Evolutionary conservation across 495 filamentous ascomycete genomes (phyloP).

Genomic region (Penicillium fimorum): DNA sequence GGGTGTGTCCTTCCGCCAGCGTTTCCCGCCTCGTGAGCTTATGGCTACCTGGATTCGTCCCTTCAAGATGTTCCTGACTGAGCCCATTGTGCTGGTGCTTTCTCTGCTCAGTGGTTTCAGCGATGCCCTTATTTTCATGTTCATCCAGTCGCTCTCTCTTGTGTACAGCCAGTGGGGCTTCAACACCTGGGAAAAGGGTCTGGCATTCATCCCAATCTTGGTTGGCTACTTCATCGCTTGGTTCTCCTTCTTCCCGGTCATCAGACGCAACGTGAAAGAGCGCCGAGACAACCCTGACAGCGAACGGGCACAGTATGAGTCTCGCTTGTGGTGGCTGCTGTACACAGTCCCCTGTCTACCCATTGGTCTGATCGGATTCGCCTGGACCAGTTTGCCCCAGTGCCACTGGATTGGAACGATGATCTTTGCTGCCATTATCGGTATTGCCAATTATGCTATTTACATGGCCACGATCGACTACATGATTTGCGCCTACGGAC

Average conservation of each 20-base stretch:
- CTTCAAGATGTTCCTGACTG: slow-evolving; percentile 60
- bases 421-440: slow-evolving; percentile 62
- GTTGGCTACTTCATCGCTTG: slow-evolving; percentile 62
- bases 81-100: slow-evolving; percentile 59
- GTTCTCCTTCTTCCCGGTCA: slow-evolving; percentile 52
- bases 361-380: slow-evolving; percentile 62
- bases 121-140: slow-evolving; percentile 65
- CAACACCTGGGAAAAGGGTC: slow-evolving; percentile 46
- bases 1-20: slow-evolving; percentile 54
- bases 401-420: slow-evolving; percentile 65
- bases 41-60: slow-evolving; percentile 57
- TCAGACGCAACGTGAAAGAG: slow-evolving; percentile 49
- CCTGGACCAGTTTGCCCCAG: slow-evolving; percentile 58
- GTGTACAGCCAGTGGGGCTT: slow-evolving; percentile 63
- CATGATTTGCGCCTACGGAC: slow-evolving; percentile 69
- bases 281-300: slow-evolving; percentile 50
- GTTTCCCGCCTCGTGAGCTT: slow-evolving; percentile 57
- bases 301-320: slow-evolving; percentile 59
- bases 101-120: slow-evolving; percentile 62
- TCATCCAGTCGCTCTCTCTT: slow-evolving; percentile 58
- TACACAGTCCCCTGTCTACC: slow-evolving; percentile 57
- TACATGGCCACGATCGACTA: slow-evolving; percentile 79
- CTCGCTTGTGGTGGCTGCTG: slow-evolving; percentile 59
- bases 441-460: slow-evolving; percentile 67
- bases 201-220: slow-evolving; percentile 57